phyloP scores from a whole-genome alignment of 169 alveolate genomes.

The Theileria annulata region DNA sequence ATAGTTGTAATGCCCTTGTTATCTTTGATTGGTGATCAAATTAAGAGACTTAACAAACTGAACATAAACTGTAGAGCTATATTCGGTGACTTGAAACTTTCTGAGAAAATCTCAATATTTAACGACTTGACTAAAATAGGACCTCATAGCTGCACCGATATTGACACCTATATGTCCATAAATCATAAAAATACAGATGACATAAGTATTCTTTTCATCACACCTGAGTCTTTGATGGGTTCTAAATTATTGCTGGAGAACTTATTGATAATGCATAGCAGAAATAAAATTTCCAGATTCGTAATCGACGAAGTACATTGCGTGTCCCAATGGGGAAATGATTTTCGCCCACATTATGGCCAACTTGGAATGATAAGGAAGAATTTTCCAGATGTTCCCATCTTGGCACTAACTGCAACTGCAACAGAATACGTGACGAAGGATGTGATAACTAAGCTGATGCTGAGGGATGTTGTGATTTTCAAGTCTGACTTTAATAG shows the following conservation, averaged over 20 bases:
- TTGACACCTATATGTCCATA: not conserved
- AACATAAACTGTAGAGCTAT: constrained; percentile 61
- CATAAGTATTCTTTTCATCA: constrained; percentile 79
- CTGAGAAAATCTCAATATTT: constrained; percentile 29
- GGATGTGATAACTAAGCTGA: constrained; percentile 70
- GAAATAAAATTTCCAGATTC: constrained; percentile 85
- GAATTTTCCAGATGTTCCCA: constrained; percentile 91
- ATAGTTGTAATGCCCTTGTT: constrained; percentile 91
- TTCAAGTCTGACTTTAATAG: constrained; percentile 67
- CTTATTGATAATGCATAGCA: constrained; percentile 75
- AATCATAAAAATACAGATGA: not conserved
- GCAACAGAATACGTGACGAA: constrained; percentile 89
- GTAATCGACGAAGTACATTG: constrained; percentile 99
- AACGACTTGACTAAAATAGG: constrained; percentile 25
- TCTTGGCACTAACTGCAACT: constrained; percentile 97
- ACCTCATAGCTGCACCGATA: not conserved
- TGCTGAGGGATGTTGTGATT: constrained; percentile 34
- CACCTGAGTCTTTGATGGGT: constrained; percentile 92
- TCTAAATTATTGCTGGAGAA: constrained; percentile 77
- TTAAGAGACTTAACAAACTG: constrained; percentile 65
- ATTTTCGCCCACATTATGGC: constrained; percentile 95
- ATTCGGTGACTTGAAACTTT: constrained; percentile 41
- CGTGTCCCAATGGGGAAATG: constrained; percentile 99
- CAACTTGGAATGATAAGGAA: constrained; percentile 81
- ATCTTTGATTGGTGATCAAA: constrained; percentile 91